Evolutionary conservation across 805 yeast genomes (phyloP), one percentile per base, ranked within the genome.

Genomic region (Suhomyces sp.): DNA sequence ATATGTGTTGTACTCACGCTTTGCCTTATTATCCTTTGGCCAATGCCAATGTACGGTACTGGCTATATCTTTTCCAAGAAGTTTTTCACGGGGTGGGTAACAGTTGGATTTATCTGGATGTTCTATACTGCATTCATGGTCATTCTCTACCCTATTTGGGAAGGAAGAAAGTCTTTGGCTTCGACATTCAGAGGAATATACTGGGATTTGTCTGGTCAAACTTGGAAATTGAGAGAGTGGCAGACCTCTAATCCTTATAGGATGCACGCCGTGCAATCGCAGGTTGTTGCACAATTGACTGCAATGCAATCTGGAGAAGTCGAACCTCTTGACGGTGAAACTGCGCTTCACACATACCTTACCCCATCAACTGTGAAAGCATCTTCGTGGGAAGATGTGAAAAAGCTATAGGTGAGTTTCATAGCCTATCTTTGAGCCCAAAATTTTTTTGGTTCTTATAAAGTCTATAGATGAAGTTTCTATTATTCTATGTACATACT

Each of bases 21-120:
- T 6, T 69, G 81, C 30, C 64, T 88, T 32, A 62, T 88, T 20
- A 72, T 88, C 17, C 52, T 88, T 19, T 87, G 95, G 93, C 96
- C 96, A 51, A 84, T 88, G 88, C 96, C 96, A 46, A 82, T 88
- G 93, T 88, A 82, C 57, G 96, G 95, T 20, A 54, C 82, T 4
- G 72, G 75, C 3, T 88, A 88, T 53, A 68, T 88, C 25, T 88
- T 88, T 61, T 77, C 86, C 35, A 80, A 76, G 57, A 60, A 58
- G 38, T 86, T 86, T 63, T 88, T 88, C 60, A 84, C 93, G 5
- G 96, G 95, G 28, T 88, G 96, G 96, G 75, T 88, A 31, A 77
- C 72, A 22, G 95, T 88, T 19, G 78, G 82, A 39, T 77, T 88
- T 35, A 77, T 87, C 39, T 88, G 95, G 95, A 63, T 86, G 22